Base-by-base conservation (phyloP, 768 basidiomycete species). In the Lactarius hengduanensis region DNA sequence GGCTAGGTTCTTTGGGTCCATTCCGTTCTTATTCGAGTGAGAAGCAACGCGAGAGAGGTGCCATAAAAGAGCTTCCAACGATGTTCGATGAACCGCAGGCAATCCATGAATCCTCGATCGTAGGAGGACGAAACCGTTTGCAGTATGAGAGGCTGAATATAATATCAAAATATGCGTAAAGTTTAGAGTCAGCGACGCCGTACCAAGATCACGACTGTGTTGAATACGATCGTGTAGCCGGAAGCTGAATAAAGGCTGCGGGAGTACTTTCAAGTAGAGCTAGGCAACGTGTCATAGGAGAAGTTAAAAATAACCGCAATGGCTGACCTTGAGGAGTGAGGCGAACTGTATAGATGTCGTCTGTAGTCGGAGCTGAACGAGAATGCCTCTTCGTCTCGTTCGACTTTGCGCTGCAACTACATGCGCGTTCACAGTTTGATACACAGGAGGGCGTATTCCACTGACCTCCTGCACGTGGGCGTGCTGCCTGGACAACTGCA, bases 1-100 rank as follows among this genome's bases (percentile, higher is more conserved):
- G 3, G 94, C 92, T 26, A 97, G 79, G 73, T 96, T 97, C 80
- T 89, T 94, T 4, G 89, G 80, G 72, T 94, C 95, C 95, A 97
- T 97, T 77, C 95, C 95, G 73, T 96, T 97, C 74, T 84, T 87
- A 34, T 88, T 85, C n/a, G 81, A 80, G 40, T 80, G 80, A 5
- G 86, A 78, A 2, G 86, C 83, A 15, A 97, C 87, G 18, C 88
- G 83, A 3, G 88, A 80, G 20, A 97, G 83, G 75, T 96, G 95
- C 69, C 96, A 94, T 26, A 96, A 76, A 32, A 96, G 73, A 10
- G 87, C 85, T 70, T 85, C 90, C 67, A 96, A 81, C 0, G 93
- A 93, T 7, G 90, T 88, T 71, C 94, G 90, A 71, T 96, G 95
- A 45, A 96, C 85, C 2, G 84, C 76, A 1, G 93, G 92, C 41